Conservation (phyloP, 495 filamentous ascomycete genomes). For the Aspergillus ellipticus region DNA sequence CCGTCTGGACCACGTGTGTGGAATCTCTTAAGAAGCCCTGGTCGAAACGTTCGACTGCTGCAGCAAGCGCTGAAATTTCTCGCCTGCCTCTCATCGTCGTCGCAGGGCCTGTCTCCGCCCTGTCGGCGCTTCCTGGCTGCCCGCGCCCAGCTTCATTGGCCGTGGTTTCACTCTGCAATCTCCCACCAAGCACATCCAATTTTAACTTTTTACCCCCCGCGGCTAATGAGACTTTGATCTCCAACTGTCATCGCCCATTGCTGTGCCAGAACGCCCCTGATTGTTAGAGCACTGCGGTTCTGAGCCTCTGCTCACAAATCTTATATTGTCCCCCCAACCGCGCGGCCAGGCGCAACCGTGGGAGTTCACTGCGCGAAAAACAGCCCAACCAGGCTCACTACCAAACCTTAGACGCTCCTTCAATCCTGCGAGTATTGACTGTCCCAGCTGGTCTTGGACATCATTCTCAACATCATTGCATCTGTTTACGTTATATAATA, state of each 20-base stretch:
- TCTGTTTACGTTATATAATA: background rate
- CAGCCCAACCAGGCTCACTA: background rate
- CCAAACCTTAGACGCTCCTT: background rate
- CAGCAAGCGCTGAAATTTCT: slow-evolving; percentile 18
- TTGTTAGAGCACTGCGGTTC: slow-evolving; percentile 12
- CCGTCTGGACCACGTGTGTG: slow-evolving; percentile 19
- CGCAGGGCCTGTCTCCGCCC: slow-evolving; percentile 14
- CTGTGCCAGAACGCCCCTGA: slow-evolving; percentile 14
- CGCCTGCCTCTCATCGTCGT: slow-evolving; percentile 9
- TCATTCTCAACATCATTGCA: background rate
- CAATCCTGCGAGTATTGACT: background rate
- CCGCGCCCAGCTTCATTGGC: slow-evolving; percentile 18
- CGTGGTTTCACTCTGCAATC: slow-evolving; percentile 1
- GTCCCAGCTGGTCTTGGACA: slow-evolving; percentile 1
- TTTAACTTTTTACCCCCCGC: slow-evolving; percentile 17
- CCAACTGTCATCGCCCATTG: slow-evolving; percentile 10
- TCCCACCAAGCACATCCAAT: slow-evolving; percentile 16
- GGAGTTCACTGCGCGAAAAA: background rate
- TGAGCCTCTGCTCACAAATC: slow-evolving; percentile 1
- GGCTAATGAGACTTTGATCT: slow-evolving; percentile 23
- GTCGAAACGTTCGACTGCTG: slow-evolving; percentile 15
- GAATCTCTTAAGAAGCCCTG: slow-evolving; percentile 9
- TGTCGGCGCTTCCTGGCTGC: slow-evolving; percentile 21
- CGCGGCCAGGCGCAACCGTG: slow-evolving; percentile 1
- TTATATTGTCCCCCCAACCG: slow-evolving; percentile 12